These are phyloP conservation scores for Sporothrix luriei DNA, from an alignment of 2,329 filamentous ascomycete species.

Conservation along the genomic window DNA sequence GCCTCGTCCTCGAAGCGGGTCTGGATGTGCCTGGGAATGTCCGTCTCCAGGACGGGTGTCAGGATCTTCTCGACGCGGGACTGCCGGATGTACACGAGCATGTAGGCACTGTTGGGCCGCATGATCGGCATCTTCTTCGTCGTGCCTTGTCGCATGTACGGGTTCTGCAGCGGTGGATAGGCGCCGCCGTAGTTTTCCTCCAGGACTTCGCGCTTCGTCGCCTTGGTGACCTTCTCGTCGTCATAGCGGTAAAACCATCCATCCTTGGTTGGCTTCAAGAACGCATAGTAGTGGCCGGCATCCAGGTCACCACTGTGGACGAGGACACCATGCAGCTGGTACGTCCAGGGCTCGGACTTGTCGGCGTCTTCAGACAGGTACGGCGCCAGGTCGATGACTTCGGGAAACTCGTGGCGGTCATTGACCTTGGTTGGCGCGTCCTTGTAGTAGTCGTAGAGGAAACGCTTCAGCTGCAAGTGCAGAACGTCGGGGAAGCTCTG, in stretches of 20 bases:
- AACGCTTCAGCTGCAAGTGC: conserved; percentile 93
- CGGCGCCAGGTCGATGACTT: conserved; percentile 78
- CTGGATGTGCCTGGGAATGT: conserved; percentile 82
- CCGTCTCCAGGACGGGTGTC: conserved; percentile 70
- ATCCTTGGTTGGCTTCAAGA: conserved; percentile 88
- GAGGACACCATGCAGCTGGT: conserved; percentile 90
- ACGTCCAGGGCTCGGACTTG: conserved; percentile 83
- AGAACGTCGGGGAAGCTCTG: conserved; percentile 91
- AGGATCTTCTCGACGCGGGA: conserved; percentile 81
- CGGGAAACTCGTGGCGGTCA: conserved; percentile 86
- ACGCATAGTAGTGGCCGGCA: conserved; percentile 97
- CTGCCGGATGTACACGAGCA: conserved; percentile 96
- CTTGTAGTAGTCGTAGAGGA: conserved; percentile 94
- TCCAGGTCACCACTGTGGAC: conserved; percentile 97
- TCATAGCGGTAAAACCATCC: conserved; percentile 97
- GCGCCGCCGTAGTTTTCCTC: conserved; percentile 98
- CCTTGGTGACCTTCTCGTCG: conserved; percentile 94
- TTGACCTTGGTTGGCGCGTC: conserved; percentile 99
- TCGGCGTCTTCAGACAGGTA: conserved; percentile 87
- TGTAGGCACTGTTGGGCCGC: conserved; percentile 85
- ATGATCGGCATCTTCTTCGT: conserved; percentile 62
- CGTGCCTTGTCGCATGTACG: conserved; percentile 50
- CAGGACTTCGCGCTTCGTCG: conserved; percentile 84
- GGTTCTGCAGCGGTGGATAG: conserved; percentile 56
- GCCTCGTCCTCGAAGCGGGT: conserved; percentile 60